Percentiles rank a stretch among this genome's conserved stretches.
Conservation (phyloP, 208 protist genomes). For the Leishmania aethiopica region DNA sequence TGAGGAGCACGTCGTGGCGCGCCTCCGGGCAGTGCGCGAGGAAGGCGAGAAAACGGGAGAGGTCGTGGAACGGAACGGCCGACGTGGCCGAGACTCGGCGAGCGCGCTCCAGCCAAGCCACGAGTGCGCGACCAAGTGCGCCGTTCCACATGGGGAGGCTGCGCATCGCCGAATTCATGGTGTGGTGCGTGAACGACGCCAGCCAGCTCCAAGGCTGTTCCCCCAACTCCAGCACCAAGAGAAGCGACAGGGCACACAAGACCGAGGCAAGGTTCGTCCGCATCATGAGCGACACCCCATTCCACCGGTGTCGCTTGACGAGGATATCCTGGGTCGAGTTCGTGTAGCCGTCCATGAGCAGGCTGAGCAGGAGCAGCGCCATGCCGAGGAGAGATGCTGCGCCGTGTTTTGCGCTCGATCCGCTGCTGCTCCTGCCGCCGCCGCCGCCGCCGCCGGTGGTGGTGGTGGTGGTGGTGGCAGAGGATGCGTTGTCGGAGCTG, state of each 20-base stretch:
- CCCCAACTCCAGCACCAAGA: conserved; percentile 42
- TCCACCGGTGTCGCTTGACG: conserved; percentile 60
- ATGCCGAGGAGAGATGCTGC: conserved; percentile 40
- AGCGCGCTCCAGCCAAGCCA: background rate
- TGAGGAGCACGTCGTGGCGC: conserved; percentile 55
- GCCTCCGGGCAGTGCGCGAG: conserved; percentile 56
- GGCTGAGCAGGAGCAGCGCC: conserved; percentile 54
- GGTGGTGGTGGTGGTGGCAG: background rate
- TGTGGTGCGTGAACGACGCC: conserved; percentile 3
- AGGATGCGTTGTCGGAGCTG: background rate
- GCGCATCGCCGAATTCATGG: background rate
- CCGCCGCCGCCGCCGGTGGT: background rate
- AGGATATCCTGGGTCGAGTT: conserved; percentile 87
- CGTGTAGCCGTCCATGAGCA: conserved; percentile 82
- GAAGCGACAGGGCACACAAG: conserved; percentile 36
- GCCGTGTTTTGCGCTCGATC: background rate
- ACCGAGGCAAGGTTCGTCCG: conserved; percentile 51
- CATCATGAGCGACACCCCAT: conserved; percentile 69
- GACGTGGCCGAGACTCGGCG: conserved; percentile 2
- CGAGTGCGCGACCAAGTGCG: background rate
- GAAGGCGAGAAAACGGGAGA: conserved; percentile 53
- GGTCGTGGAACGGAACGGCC: conserved; percentile 53
- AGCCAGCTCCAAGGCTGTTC: conserved; percentile 35
- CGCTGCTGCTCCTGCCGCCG: background rate
- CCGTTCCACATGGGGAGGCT: background rate